phyloP scores from a whole-genome alignment of 2,329 filamentous ascomycete genomes.

The Aspergillus pseudotamarii region DNA sequence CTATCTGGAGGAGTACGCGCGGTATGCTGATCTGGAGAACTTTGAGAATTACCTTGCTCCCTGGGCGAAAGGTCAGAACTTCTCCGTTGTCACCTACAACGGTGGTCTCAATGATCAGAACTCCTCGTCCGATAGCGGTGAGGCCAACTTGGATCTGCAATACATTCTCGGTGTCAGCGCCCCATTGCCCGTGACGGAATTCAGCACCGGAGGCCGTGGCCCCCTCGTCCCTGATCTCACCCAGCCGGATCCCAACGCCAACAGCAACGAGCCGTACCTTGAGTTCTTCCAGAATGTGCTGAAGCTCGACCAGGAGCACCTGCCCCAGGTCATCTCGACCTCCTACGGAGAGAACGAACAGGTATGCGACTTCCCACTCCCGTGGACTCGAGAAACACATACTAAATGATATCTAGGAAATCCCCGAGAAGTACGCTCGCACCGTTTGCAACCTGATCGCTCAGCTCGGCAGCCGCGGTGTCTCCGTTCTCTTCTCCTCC shows the following conservation, averaged over 20 bases:
- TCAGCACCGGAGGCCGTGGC: constrained; percentile 51
- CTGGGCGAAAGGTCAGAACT: constrained; percentile 46
- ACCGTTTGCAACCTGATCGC: constrained; percentile 49
- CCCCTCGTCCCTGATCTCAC: constrained; percentile 52
- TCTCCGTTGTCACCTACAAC: constrained; percentile 47
- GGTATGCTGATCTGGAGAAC: constrained; percentile 47
- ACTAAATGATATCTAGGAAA: constrained; percentile 23
- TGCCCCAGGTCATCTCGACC: constrained; percentile 44
- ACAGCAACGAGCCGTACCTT: constrained; percentile 52
- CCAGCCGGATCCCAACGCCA: constrained; percentile 43
- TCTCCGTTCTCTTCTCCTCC: constrained; percentile 52
- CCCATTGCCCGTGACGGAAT: constrained; percentile 50
- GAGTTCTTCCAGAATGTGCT: constrained; percentile 38
- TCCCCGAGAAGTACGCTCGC: constrained; percentile 40
- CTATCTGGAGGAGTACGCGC: constrained; percentile 53
- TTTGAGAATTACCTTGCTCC: constrained; percentile 46
- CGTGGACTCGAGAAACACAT: background rate
- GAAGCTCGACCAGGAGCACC: constrained; percentile 29
- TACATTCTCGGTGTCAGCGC: constrained; percentile 51
- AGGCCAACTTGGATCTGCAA: constrained; percentile 56
- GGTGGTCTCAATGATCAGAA: constrained; percentile 43
- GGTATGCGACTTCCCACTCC: constrained; percentile 20
- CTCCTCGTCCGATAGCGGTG: constrained; percentile 43
- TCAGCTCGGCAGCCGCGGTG: constrained; percentile 55
- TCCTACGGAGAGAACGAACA: constrained; percentile 48